These are phyloP conservation scores for Zopfochytrium polystomum DNA, from an alignment of 371 early-diverging fungal species.

Conservation along the genomic window DNA sequence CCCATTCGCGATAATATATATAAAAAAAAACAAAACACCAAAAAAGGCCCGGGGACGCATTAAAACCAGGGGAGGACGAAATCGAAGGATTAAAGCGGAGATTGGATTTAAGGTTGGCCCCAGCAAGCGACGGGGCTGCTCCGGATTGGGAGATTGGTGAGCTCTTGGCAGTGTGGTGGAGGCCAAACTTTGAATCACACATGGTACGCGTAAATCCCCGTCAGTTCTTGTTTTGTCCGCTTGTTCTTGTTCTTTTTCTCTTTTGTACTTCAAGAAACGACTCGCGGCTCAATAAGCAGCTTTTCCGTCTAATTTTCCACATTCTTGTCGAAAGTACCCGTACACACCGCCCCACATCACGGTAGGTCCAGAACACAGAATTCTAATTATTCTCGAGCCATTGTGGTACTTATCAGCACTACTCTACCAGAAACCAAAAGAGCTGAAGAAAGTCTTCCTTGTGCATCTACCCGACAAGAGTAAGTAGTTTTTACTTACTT, in stretches of 20 bases:
- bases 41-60: slow-evolving; percentile 67
- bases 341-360: slow-evolving; percentile 78
- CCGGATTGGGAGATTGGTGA: slow-evolving; percentile 72
- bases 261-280: background rate
- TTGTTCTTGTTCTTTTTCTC: background rate
- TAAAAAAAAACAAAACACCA: background rate
- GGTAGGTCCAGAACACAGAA: too few relatives aligned
- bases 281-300: too few relatives aligned
- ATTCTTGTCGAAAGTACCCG: slow-evolving; percentile 64
- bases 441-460: slow-evolving; percentile 67
- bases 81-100: slow-evolving; percentile 63
- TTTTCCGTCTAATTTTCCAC: background rate
- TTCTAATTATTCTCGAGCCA: too few relatives aligned
- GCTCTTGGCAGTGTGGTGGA: slow-evolving; percentile 70
- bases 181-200: slow-evolving; percentile 74
- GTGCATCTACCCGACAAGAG: slow-evolving; percentile 74
- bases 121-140: slow-evolving; percentile 23
- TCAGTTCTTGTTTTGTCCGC: background rate
- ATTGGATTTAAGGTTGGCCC: slow-evolving; percentile 54
- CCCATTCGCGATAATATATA: too few relatives aligned
- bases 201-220: slow-evolving; percentile 52
- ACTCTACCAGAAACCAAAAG: slow-evolving; percentile 74
- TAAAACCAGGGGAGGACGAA: slow-evolving; percentile 71
- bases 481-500: slow-evolving; percentile 34
- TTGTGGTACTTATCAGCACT: too few relatives aligned